Percentiles rank a stretch among this genome's conserved stretches.
These are phyloP conservation scores for Cladosporium austrohemisphaericum DNA, from an alignment of 2,329 filamentous ascomycete species.

Conservation along the genomic window DNA sequence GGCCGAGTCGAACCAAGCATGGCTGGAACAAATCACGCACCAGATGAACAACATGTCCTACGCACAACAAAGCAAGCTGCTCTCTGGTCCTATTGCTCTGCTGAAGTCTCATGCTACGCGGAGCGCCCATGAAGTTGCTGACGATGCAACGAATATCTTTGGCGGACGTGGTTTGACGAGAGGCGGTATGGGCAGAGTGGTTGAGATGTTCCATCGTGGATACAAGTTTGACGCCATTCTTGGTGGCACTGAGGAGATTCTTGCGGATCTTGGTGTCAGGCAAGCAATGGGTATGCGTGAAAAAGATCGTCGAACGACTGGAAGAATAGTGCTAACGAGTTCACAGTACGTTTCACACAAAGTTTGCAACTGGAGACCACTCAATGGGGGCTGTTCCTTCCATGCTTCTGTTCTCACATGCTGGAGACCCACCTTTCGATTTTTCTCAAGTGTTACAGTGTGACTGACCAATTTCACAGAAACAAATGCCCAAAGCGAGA, in stretches of 20 bases:
- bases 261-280: slow-evolving; percentile 75
- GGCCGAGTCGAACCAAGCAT: slow-evolving; percentile 77
- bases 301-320: too few relatives aligned
- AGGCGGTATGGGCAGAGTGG: slow-evolving; percentile 74
- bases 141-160: slow-evolving; percentile 81
- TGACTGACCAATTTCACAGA: too few relatives aligned
- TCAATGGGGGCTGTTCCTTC: too few relatives aligned
- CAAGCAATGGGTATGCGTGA: too few relatives aligned
- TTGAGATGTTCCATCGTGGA: slow-evolving; percentile 80
- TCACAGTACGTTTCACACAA: too few relatives aligned
- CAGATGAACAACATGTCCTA: slow-evolving; percentile 87
- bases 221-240: slow-evolving; percentile 68
- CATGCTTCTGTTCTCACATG: too few relatives aligned
- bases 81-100: slow-evolving; percentile 77
- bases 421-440: too few relatives aligned
- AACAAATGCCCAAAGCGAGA: slow-evolving; percentile 79
- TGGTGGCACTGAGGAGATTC: slow-evolving; percentile 77
- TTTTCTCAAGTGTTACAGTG: too few relatives aligned
- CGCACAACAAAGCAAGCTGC: slow-evolving; percentile 66
- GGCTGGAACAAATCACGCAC: slow-evolving; percentile 79
- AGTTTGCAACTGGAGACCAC: too few relatives aligned
- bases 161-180: slow-evolving; percentile 77
- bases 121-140: slow-evolving; percentile 76
- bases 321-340: too few relatives aligned
- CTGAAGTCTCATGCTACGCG: slow-evolving; percentile 76